phyloP scores from a whole-genome alignment of 225 moss, liverwort and hornwort species.

The Antitrichia curtipendula region DNA sequence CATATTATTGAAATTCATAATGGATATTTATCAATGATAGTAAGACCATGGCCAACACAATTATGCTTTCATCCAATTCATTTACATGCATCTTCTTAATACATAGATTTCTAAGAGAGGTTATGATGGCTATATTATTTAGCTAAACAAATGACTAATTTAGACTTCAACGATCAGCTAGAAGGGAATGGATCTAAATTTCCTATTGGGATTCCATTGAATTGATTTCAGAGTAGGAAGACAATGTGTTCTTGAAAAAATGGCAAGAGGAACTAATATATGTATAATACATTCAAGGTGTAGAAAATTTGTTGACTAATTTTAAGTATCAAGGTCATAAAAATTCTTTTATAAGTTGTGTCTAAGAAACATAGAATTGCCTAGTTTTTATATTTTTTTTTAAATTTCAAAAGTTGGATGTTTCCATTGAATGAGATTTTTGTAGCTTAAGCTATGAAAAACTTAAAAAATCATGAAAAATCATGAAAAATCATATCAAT shows the following conservation, averaged over 20 bases:
- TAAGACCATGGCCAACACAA: accelerated
- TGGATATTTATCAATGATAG: background rate
- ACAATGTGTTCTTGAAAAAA: background rate
- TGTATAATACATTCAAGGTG: background rate
- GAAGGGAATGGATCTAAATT: background rate
- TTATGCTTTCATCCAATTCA: background rate
- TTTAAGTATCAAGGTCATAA: too few relatives aligned
- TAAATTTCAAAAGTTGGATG: background rate
- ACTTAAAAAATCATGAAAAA: background rate
- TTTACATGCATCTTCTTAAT: background rate
- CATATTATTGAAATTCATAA: too few relatives aligned
- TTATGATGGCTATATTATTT: background rate
- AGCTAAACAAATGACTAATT: background rate
- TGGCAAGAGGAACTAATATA: too few relatives aligned
- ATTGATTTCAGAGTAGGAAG: accelerated
- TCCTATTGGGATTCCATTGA: too few relatives aligned
- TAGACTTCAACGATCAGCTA: too few relatives aligned
- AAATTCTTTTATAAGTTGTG: background rate
- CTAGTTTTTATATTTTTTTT: accelerated
- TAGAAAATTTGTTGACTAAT: too few relatives aligned
- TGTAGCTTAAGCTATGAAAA: accelerated
- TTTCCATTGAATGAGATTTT: background rate
- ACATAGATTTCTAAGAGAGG: background rate
- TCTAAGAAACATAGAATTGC: background rate
- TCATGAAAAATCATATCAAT: too few relatives aligned